Evolutionary conservation across 2,329 filamentous ascomycete species (phyloP), one percentile per base, ranked within the genome.

Genomic region (Pezicula carpinea): DNA sequence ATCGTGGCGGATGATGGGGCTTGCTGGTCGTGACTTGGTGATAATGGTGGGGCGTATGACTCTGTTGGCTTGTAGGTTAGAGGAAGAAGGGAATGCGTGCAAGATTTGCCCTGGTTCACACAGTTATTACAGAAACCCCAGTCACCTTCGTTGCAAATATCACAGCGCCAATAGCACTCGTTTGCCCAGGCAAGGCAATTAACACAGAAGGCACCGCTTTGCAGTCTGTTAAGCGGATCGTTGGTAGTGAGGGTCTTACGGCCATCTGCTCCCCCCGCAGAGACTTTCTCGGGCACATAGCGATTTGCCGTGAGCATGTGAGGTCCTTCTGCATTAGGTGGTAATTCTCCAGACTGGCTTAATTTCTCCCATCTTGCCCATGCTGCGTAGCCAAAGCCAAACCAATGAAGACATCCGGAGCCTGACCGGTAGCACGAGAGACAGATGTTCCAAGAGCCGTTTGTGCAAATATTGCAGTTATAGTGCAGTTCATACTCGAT

Each of bases 111-210:
- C 64, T 85, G 82, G 49, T 92, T 91, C 23, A 96, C 89, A 55
- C 92, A 97, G 50, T 76, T 71, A 58, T 91, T 89, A 68, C 92
- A 97, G 63, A 89, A 96, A 0, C 92, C 92, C 91, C 91, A 97
- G 61, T 95, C 91, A 5, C 89, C 92, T 52, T 93, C 83, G 58
- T 96, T 96, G 68, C 92, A 97, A 21, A 76, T 65, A 49, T 86
- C 81, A 64, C 92, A 97, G 52, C 87, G 83, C 92, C 91, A 97
- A 66, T 88, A 95, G 66, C 89, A 93, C 43, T 85, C 79, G 58
- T 95, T 91, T 0, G 89, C 78, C 71, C 82, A 87, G 0, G 77
- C 72, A 15, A 77, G 71, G 63, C 92, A 96, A 40, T 78, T 77
- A 32, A 85, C 81, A 63, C 92, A 97, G 65, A 96, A 96, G 5